Evolutionary conservation across 192 early-diverging fungal species (phyloP), one percentile per base, ranked within the genome.

Genomic region (Rhizoclosmatium globosum): DNA sequence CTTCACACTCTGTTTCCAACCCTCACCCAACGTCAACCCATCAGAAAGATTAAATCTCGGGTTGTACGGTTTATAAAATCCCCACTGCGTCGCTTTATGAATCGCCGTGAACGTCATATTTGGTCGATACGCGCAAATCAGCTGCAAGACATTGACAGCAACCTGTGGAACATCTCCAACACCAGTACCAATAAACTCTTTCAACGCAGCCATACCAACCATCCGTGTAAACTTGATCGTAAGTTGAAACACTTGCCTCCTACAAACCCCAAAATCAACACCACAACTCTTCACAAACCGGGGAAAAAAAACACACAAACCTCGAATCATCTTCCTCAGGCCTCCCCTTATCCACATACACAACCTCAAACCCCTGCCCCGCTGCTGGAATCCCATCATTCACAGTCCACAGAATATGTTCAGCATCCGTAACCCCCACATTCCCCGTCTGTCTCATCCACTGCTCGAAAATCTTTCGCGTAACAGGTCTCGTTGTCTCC

Each of bases 1-100:
- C 4, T 58, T 69, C 15, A 79, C 58, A n/a, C 68, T 60, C 69
- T 71, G 68, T 43, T 71, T 79, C 77, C 77, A 79, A 38, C 77
- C 77, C 11, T 60, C 56, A 15, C 17, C 23, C 9, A 69, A 42
- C 17, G n/a, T 69, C n/a, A 79, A 23, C 1, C 77, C 77, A 21
- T 71, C 60, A 2, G 48, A 4, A 41, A 79, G 73, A 41, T 44
- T 68, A 4, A 79, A 79, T 42, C 23, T 42, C n/a, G 77, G 77
- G n/a, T 70, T 69, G 50, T 71, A 56, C 3, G 69, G 48, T 21
- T 64, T n/a, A 57, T 79, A 79, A 61, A 79, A 79, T 15, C 68
- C 48, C 48, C 67, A 47, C 4, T 58, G 47, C 4, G 77, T 79
- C 19, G 38, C 11, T 46, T 66, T 79, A 39, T 64, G 38, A 11